Base-by-base conservation (phyloP, 352 stramenopile genomes). In the Phytophthora pinifolia region DNA sequence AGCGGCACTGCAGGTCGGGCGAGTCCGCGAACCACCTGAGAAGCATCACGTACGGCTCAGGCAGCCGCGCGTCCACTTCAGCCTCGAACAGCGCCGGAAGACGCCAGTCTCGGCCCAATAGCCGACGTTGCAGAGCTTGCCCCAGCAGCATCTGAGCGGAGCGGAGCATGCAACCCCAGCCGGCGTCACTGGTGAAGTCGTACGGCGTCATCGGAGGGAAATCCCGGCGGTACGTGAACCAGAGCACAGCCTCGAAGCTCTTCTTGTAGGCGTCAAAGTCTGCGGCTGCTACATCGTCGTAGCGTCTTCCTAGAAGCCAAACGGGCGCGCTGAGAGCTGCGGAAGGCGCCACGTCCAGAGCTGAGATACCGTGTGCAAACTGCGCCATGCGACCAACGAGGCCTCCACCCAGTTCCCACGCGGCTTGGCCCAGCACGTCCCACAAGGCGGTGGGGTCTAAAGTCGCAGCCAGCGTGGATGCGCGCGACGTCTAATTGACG, bases 91-190 rank as follows among this genome's bases (percentile, higher is more conserved):
- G 12, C 8, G 63, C 42, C 4, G 72, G 65, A n/a, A 78, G 52
- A 8, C 45, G 47, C 72, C 72, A 91, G 10, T 84, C 58, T 3
- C 70, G 60, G 0, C 78, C 76, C n/a, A 89, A 44, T 4, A 92
- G 51, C 48, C 91, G 79, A 13, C 93, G 73, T 62, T 96, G 74
- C 8, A 98, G 70, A 7, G 88, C 88, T 54, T 98, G 83, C 0
- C 76, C 83, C 15, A 98, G 71, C 62, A 98, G 70, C 94, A 98
- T 98, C 62, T 98, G 94, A 17, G 92, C 94, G 27, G 86, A 94
- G 20, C 96, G 88, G 37, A 98, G 67, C 96, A 98, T 98, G 63
- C 96, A 98, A 20, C 96, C 96, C 94, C 94, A 98, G 17, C 96
- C 96, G 0, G 92, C 92, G 73, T 98, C 94, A 20, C 79, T 94